A percentile compares a stretch with the other conserved stretches of the same genome.
These are phyloP conservation scores for Thalassiosira mediterranea DNA, from an alignment of 352 stramenopile genomes.

Conservation along the genomic window DNA sequence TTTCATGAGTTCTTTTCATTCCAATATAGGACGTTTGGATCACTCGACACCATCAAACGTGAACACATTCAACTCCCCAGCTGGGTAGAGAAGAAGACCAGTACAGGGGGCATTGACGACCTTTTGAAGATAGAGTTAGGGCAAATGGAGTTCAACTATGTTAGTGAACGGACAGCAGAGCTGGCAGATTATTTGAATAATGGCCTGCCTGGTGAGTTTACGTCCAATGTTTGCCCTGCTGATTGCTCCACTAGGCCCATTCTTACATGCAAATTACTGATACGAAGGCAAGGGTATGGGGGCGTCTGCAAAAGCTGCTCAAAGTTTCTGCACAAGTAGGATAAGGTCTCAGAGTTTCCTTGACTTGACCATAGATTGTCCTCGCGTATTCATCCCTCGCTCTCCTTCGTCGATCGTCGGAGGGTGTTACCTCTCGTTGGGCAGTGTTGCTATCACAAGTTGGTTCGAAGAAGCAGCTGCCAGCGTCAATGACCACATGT, in stretches of 20 bases:
- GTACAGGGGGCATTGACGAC: constrained; percentile 64
- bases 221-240: not conserved
- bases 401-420: constrained; percentile 29
- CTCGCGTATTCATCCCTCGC: constrained; percentile 64
- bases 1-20: constrained; percentile 30
- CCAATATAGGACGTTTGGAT: constrained; percentile 64
- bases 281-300: constrained; percentile 74
- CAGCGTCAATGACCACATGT: not conserved
- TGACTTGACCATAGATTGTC: constrained; percentile 62
- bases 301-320: constrained; percentile 64
- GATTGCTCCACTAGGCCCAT: not conserved
- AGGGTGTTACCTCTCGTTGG: constrained; percentile 43
- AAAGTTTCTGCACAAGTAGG: constrained; percentile 74
- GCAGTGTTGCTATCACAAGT: constrained; percentile 63
- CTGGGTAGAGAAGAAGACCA: constrained; percentile 56
- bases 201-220: constrained; percentile 61
- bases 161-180: constrained; percentile 71
- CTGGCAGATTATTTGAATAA: constrained; percentile 79
- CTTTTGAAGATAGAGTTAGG: constrained; percentile 63
- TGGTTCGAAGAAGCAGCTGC: constrained; percentile 67
- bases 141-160: constrained; percentile 61
- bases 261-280: not conserved
- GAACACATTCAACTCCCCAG: constrained; percentile 29
- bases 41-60: not conserved
- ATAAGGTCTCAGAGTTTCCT: constrained; percentile 74